These are phyloP conservation scores for Podosphaera fusca DNA, from an alignment of 2,329 filamentous ascomycete genomes.

Conservation along the genomic window DNA sequence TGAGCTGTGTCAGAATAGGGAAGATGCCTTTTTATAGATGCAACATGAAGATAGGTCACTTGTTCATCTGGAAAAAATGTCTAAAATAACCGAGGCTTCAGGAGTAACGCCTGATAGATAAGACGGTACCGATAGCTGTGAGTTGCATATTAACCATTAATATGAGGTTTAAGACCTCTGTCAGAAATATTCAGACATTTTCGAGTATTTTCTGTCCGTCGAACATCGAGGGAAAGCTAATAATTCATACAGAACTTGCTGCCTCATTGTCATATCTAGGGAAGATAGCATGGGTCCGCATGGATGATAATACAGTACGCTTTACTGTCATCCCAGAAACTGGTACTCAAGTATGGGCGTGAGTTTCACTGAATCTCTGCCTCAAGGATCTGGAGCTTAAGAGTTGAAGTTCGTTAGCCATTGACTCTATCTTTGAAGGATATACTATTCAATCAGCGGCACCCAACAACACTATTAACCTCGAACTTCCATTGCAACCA, in stretches of 20 bases:
- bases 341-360: slow-evolving; percentile 93
- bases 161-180: slow-evolving; percentile 43
- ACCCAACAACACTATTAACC: slow-evolving; percentile 70
- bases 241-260: slow-evolving; percentile 26
- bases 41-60: too few relatives aligned
- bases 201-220: slow-evolving; percentile 23
- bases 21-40: too few relatives aligned
- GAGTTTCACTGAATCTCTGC: slow-evolving; percentile 18
- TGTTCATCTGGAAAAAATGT: too few relatives aligned
- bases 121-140: not conserved
- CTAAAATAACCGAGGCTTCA: too few relatives aligned
- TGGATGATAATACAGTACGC: slow-evolving; percentile 68
- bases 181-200: slow-evolving; percentile 43
- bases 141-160: slow-evolving; percentile 9
- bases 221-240: not conserved
- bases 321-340: slow-evolving; percentile 92
- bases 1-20: too few relatives aligned
- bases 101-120: too few relatives aligned
- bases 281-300: slow-evolving; percentile 26
- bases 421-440: slow-evolving; percentile 69
- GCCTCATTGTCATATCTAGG: slow-evolving; percentile 36
- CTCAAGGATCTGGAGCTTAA: slow-evolving; percentile 7
- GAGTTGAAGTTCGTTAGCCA: slow-evolving; percentile 26
- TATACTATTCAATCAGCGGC: slow-evolving; percentile 76
- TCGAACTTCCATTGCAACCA: slow-evolving; percentile 74